Percentiles rank a stretch among this genome's conserved stretches.
These are phyloP conservation scores for Xerocomus nothofagi DNA, from an alignment of 1,284 basidiomycete genomes.

Conservation along the genomic window DNA sequence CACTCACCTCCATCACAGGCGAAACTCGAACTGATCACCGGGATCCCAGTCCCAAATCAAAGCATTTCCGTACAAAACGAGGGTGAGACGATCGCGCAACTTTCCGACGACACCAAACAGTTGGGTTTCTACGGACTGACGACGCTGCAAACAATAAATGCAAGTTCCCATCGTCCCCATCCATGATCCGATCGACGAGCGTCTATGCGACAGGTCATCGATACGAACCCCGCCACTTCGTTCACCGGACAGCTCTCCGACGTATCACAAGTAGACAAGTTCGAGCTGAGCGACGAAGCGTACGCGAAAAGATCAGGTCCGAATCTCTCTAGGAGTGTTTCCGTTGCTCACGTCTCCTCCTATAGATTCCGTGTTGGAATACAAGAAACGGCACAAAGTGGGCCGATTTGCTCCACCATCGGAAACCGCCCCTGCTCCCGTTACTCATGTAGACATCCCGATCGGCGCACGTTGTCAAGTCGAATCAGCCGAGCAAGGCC, in stretches of 20 bases:
- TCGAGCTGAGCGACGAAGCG: conserved; percentile 82
- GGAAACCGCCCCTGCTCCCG: conserved; percentile 18
- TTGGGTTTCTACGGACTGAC: conserved; percentile 74
- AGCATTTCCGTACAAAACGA: conserved; percentile 63
- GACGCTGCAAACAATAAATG: conserved; percentile 75
- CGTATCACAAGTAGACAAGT: conserved; percentile 87
- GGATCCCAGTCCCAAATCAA: conserved; percentile 77
- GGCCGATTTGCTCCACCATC: conserved; percentile 75
- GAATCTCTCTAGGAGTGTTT: not conserved
- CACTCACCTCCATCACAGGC: conserved; percentile 45
- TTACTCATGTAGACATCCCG: conserved; percentile 41
- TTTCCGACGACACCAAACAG: conserved; percentile 66
- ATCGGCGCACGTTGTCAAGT: conserved; percentile 82
- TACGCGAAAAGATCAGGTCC: conserved; percentile 81
- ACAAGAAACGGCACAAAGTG: conserved; percentile 86
- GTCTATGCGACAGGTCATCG: conserved; percentile 58
- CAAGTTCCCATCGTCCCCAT: conserved; percentile 36
- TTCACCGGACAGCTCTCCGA: conserved; percentile 84
- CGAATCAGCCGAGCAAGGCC: conserved; percentile 60
- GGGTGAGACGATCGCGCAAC: conserved; percentile 48
- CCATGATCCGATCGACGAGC: not conserved
- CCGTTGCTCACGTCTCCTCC: not conserved
- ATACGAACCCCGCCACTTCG: conserved; percentile 71
- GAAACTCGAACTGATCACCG: conserved; percentile 90
- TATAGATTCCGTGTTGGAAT: conserved; percentile 86